These are phyloP conservation scores for Coemansia sp. DNA, from an alignment of 192 early-diverging fungal species.

Conservation along the genomic window DNA sequence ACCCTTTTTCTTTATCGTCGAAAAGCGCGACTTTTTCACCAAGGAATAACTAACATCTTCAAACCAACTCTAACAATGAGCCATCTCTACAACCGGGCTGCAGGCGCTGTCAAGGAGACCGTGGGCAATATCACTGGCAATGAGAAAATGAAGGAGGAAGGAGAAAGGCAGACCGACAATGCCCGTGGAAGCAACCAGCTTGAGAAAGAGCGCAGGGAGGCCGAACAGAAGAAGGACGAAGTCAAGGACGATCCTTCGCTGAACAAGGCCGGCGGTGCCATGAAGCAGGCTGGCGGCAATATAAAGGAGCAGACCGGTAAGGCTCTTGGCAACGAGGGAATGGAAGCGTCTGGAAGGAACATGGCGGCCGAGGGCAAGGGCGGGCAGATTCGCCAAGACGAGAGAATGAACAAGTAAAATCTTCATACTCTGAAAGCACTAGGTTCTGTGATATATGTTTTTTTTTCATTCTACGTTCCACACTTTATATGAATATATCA, in stretches of 20 bases:
- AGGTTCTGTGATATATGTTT: neutral
- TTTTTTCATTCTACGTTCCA: neutral
- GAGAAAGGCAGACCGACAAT: neutral
- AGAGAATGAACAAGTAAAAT: slow-evolving; percentile 7
- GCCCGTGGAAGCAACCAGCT: slow-evolving; percentile 11
- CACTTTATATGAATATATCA: no score
- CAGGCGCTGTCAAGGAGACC: slow-evolving; percentile 22
- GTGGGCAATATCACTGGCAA: slow-evolving; percentile 27
- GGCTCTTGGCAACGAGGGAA: slow-evolving; percentile 5
- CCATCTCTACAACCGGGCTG: neutral
- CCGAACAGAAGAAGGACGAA: neutral
- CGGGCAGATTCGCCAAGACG: slow-evolving; percentile 31
- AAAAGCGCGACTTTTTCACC: neutral
- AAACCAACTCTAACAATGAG: slow-evolving; percentile 2
- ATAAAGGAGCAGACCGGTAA: slow-evolving; percentile 8
- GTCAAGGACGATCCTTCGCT: neutral
- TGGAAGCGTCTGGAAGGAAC: neutral
- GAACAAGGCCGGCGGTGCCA: neutral
- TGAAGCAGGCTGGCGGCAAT: slow-evolving; percentile 1
- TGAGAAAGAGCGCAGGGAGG: slow-evolving; percentile 10
- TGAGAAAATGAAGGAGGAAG: slow-evolving; percentile 11
- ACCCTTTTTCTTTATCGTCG: neutral
- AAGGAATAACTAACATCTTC: neutral
- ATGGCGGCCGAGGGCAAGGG: neutral
- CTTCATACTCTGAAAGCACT: neutral